phyloP scores from a whole-genome alignment of 2,329 filamentous ascomycete species.

The Pseudophaeomoniella oleicola region DNA sequence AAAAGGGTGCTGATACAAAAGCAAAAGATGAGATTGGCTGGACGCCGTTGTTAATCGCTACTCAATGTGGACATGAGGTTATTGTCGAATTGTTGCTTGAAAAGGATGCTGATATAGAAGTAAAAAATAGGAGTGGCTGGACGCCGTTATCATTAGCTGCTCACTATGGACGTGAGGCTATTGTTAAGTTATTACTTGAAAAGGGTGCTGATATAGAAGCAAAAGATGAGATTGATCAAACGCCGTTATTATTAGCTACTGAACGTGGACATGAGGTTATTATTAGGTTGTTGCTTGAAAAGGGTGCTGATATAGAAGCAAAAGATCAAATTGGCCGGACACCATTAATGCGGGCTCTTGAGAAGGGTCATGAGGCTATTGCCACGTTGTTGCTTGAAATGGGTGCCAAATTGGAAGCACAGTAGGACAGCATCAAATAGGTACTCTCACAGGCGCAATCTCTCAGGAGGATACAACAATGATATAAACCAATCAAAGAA shows the following conservation, averaged over 20 bases:
- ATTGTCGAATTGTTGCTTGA: not conserved
- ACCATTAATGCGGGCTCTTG: not conserved
- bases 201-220: constrained; percentile 4
- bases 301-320: not conserved
- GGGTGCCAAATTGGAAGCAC: not conserved
- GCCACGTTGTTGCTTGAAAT: not conserved
- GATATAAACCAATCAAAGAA: too few species aligned
- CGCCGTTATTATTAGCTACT: too few species aligned
- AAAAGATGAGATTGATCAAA: constrained; percentile 2
- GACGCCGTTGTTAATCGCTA: not conserved
- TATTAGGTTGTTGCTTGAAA: not conserved
- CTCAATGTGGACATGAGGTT: not conserved
- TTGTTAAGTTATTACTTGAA: constrained; percentile 6
- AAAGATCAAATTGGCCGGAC: not conserved
- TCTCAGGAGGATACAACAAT: too few species aligned
- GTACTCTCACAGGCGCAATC: too few species aligned
- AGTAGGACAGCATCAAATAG: too few species aligned
- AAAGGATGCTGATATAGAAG: not conserved
- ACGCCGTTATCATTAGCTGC: constrained; percentile 5
- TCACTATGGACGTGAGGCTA: constrained; percentile 3
- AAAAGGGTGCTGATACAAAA: not conserved
- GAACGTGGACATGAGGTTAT: not conserved
- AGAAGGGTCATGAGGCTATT: not conserved
- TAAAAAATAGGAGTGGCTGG: constrained; percentile 1
- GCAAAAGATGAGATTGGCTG: not conserved